These are phyloP conservation scores for Ogataea hybrid DNA, from an alignment of 1,139 yeast species.

Conservation along the genomic window DNA sequence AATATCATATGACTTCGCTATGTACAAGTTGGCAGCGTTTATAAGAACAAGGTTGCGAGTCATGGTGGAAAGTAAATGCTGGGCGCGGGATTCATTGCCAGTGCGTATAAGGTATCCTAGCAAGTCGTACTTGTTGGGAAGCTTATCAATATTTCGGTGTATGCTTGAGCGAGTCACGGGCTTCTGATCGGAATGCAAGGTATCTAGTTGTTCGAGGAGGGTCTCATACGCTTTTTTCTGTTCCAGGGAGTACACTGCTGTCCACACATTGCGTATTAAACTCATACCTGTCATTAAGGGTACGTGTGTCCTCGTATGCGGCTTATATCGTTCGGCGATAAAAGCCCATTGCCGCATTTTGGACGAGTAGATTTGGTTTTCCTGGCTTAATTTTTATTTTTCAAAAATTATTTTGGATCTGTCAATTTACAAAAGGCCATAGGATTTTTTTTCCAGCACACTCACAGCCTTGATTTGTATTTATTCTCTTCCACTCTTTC, in stretches of 20 bases:
- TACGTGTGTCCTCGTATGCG: neutral
- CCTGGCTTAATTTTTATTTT: neutral
- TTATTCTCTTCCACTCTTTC: neutral
- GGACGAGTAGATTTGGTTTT: neutral
- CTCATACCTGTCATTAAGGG: neutral
- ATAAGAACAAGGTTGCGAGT: constrained; percentile 3
- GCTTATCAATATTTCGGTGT: constrained; percentile 1
- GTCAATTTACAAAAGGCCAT: neutral
- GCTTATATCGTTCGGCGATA: no score
- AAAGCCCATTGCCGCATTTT: no score
- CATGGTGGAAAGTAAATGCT: constrained; percentile 3
- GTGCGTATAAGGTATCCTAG: constrained; percentile 10
- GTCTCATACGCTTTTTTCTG: neutral
- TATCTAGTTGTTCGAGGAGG: neutral
- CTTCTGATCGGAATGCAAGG: neutral
- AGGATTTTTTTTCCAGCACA: neutral
- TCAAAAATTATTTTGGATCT: neutral
- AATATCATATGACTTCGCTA: neutral
- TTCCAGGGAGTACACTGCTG: neutral
- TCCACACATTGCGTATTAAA: neutral
- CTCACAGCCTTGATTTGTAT: constrained; percentile 8
- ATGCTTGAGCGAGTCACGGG: neutral
- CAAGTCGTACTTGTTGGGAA: constrained; percentile 17
- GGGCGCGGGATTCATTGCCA: constrained; percentile 3
- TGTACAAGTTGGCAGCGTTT: constrained; percentile 14